A percentile compares a stretch with the other conserved stretches of the same genome.
phyloP scores from a whole-genome alignment of 352 stramenopile genomes.

The Globisporangium spiculum region DNA sequence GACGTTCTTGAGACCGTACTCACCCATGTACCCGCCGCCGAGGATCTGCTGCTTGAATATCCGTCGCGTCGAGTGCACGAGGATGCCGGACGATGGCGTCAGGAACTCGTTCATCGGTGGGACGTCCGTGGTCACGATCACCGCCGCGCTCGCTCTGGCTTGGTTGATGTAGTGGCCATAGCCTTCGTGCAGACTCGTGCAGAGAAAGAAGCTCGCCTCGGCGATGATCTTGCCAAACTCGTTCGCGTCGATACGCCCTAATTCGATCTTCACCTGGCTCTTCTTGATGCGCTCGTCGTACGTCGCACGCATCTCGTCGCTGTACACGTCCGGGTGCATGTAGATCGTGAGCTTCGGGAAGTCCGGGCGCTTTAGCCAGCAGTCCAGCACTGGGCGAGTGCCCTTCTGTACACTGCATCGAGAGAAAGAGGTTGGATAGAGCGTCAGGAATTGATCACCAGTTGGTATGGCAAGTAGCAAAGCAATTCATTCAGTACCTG shows the following conservation, averaged over 20 bases:
- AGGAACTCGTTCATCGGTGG: conserved; percentile 65
- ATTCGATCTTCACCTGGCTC: conserved; percentile 5
- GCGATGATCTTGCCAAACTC: conserved; percentile 42
- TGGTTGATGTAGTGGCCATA: conserved; percentile 75
- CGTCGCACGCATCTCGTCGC: conserved; percentile 5
- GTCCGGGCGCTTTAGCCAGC: conserved; percentile 31
- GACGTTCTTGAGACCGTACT: conserved; percentile 47
- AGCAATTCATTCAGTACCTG: conserved; percentile 6
- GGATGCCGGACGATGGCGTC: conserved; percentile 36
- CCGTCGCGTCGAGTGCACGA: conserved; percentile 32
- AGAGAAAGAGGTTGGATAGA: not conserved
- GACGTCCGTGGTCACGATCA: conserved; percentile 55
- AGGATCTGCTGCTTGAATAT: conserved; percentile 45
- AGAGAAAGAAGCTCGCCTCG: conserved; percentile 43
- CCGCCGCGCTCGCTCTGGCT: conserved; percentile 34
- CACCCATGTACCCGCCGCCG: conserved; percentile 39
- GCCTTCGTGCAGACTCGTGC: conserved; percentile 46
- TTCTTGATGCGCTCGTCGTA: conserved; percentile 17
- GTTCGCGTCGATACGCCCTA: conserved; percentile 15
- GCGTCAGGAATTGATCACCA: not conserved
- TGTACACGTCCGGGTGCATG: conserved; percentile 26
- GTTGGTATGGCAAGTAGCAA: not conserved
- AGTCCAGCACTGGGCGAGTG: conserved; percentile 28
- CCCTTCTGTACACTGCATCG: conserved; percentile 33
- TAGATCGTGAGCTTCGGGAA: conserved; percentile 25